These are phyloP conservation scores for Fusarium devonianum DNA, from an alignment of 2,329 filamentous ascomycete species.

Conservation along the genomic window DNA sequence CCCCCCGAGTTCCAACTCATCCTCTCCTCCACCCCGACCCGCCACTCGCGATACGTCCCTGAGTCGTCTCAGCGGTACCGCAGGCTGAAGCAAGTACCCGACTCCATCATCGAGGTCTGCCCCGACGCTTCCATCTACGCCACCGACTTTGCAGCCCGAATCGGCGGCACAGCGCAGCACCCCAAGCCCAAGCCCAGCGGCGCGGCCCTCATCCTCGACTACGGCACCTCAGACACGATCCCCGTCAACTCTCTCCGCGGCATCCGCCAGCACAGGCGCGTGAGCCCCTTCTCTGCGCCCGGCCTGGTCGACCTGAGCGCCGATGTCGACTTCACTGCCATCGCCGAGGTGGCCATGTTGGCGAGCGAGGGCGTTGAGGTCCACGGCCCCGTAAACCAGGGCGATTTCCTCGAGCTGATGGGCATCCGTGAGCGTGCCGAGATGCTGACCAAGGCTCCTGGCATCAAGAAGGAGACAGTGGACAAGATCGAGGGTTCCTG, in stretches of 20 bases:
- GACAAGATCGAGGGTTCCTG: constrained; percentile 75
- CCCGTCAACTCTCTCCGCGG: constrained; percentile 91
- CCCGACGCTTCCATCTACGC: constrained; percentile 85
- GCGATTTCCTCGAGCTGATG: constrained; percentile 78
- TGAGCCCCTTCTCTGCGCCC: constrained; percentile 80
- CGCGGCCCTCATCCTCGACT: constrained; percentile 94
- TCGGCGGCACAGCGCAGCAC: constrained; percentile 70
- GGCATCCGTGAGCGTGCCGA: constrained; percentile 82
- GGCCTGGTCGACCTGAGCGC: constrained; percentile 88
- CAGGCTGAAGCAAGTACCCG: constrained; percentile 70
- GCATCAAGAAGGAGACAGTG: constrained; percentile 54
- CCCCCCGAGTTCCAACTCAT: too few species aligned
- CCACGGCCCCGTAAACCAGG: constrained; percentile 90
- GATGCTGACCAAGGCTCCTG: constrained; percentile 63
- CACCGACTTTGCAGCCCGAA: constrained; percentile 81
- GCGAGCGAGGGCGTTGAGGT: constrained; percentile 85
- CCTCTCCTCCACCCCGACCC: too few species aligned
- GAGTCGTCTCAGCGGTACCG: constrained; percentile 82
- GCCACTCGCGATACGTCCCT: constrained; percentile 85
- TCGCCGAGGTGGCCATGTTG: constrained; percentile 81
- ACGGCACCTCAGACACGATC: constrained; percentile 79
- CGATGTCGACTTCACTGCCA: constrained; percentile 89
- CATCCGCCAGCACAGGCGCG: constrained; percentile 77
- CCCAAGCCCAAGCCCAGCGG: constrained; percentile 73
- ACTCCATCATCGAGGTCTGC: constrained; percentile 85